Percentiles rank a stretch among this genome's conserved stretches.
Conservation (phyloP, 176 grass and related monocot genomes). For the Paspalum notatum region DNA sequence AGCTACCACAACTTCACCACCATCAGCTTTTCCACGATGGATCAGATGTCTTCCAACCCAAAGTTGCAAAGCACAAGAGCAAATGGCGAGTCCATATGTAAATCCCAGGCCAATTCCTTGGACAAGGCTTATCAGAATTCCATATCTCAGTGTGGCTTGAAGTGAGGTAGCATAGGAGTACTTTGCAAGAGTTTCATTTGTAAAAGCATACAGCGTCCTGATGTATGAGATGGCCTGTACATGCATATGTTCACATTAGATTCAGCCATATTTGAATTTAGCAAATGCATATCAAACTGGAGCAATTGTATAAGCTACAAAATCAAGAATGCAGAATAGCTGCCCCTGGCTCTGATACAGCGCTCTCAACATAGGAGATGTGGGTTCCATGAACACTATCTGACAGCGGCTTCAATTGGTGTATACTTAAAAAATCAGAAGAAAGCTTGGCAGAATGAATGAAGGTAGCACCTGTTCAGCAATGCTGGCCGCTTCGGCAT, state of each 20-base stretch:
- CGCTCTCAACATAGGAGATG: neutral
- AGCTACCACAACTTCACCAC: slow-evolving; percentile 92
- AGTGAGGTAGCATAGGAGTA: slow-evolving; percentile 99
- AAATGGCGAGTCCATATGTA: slow-evolving; percentile 98
- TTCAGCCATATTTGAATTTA: slow-evolving; percentile 31
- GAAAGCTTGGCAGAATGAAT: slow-evolving; percentile 8
- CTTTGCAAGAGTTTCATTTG: slow-evolving; percentile 98
- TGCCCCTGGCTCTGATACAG: slow-evolving; percentile 17
- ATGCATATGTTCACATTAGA: slow-evolving; percentile 10
- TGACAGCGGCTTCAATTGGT: neutral
- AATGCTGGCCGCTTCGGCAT: slow-evolving; percentile 97
- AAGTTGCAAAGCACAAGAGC: slow-evolving; percentile 96
- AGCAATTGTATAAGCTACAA: neutral
- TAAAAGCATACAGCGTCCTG: slow-evolving; percentile 90
- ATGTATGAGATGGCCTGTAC: slow-evolving; percentile 86
- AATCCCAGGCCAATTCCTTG: slow-evolving; percentile 99
- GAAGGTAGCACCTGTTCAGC: slow-evolving; percentile 77
- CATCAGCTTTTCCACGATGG: slow-evolving; percentile 76
- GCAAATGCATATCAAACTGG: slow-evolving; percentile 20
- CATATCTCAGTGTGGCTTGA: slow-evolving; percentile 94
- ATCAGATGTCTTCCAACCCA: slow-evolving; percentile 93
- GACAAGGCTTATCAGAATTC: slow-evolving; percentile 98
- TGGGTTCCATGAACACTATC: slow-evolving; percentile 2
- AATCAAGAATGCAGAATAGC: slow-evolving; percentile 13
- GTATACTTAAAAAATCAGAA: slow-evolving; percentile 14